These are phyloP conservation scores for Cyclanthera cordifolia DNA, from an alignment of 306 rosid species.

Conservation along the genomic window DNA sequence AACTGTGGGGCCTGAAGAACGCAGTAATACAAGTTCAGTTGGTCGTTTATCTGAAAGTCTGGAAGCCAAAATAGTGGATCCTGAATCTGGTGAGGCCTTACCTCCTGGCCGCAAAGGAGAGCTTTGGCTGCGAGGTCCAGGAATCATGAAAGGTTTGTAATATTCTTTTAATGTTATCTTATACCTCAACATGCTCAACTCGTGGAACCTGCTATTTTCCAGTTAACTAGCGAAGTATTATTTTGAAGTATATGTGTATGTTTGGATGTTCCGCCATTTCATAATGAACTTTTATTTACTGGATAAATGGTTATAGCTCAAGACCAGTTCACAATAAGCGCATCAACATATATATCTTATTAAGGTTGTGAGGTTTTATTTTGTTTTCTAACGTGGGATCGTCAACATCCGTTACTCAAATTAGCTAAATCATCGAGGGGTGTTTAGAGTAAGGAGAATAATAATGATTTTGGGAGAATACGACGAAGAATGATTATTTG, in stretches of 20 bases:
- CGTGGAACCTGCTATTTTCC: neutral
- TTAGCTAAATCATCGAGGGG: neutral
- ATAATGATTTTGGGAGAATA: no score
- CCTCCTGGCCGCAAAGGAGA: slow-evolving; percentile 66
- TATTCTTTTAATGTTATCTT: neutral
- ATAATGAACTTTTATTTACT: neutral
- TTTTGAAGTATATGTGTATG: no score
- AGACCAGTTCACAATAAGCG: no score
- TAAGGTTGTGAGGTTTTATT: no score
- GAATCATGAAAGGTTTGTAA: slow-evolving; percentile 55
- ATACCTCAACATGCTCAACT: neutral
- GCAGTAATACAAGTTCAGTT: slow-evolving; percentile 42
- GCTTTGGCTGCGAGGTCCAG: slow-evolving; percentile 79
- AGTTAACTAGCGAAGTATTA: neutral
- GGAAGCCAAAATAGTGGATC: slow-evolving; percentile 85
- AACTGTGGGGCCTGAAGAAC: slow-evolving; percentile 47
- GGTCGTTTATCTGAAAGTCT: slow-evolving; percentile 55
- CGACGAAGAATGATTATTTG: no score
- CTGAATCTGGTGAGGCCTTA: slow-evolving; percentile 48
- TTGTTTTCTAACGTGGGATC: no score
- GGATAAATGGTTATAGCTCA: no score
- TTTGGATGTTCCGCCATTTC: neutral
- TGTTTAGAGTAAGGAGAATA: no score
- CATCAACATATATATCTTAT: no score
- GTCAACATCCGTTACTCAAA: neutral